Conservation (phyloP, 805 yeast genomes). For the Metschnikowia lunata region DNA sequence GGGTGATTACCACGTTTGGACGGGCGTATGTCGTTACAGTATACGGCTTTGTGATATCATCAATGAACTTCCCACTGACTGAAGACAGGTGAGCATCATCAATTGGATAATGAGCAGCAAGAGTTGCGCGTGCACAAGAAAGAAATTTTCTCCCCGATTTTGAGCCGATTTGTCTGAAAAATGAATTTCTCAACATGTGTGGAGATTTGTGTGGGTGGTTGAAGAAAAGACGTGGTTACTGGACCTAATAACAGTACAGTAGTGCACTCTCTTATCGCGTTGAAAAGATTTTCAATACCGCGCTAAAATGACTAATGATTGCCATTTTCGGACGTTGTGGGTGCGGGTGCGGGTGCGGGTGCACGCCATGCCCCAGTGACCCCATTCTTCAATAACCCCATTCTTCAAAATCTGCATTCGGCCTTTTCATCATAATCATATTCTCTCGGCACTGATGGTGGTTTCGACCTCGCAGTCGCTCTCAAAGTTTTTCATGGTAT, state of each 20-base stretch:
- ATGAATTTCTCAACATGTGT: constrained; percentile 6
- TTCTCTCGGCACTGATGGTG: constrained; percentile 23
- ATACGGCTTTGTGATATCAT: constrained; percentile 45
- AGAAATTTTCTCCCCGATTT: not conserved
- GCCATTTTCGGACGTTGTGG: constrained; percentile 10
- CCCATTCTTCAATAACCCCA: not conserved
- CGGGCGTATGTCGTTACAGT: constrained; percentile 77
- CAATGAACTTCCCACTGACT: constrained; percentile 38
- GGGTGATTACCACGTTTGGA: constrained; percentile 70
- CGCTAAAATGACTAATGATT: constrained; percentile 19
- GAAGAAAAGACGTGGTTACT: too few relatives aligned
- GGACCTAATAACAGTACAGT: too few relatives aligned
- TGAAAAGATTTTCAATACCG: constrained; percentile 16
- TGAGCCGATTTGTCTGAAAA: not conserved
- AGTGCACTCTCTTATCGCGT: not conserved
- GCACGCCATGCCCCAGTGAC: not conserved
- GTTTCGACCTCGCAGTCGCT: constrained; percentile 29
- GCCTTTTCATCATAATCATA: not conserved
- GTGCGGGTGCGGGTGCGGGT: not conserved
- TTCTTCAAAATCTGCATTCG: not conserved
- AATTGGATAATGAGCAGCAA: constrained; percentile 16
- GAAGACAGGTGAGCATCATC: constrained; percentile 31
- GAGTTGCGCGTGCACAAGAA: constrained; percentile 1
- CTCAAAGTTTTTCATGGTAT: constrained; percentile 26
- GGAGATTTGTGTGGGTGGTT: too few relatives aligned